Base-by-base conservation (phyloP, 1,139 yeast genomes). In the Diutina scorzettiae region DNA sequence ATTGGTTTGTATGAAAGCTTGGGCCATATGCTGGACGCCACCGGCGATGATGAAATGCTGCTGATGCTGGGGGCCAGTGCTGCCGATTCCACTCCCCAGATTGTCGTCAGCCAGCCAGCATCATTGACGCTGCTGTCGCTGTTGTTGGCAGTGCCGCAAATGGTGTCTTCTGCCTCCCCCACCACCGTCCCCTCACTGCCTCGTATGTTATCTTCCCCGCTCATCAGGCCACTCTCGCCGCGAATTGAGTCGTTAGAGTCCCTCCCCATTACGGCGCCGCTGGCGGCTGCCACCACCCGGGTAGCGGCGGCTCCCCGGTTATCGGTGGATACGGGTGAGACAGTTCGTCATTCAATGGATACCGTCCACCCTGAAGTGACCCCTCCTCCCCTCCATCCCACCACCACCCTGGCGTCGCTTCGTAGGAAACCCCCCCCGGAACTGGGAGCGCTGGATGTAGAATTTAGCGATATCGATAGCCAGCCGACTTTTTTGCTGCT, bases 221-320 rank as follows among this genome's bases (percentile, higher is more conserved):
- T 27, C 16, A 11, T 20, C 5, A 14, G 21, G n/a, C 24, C 14
- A 14, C 14, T 20, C n/a, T 14, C 18, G 24, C 14, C 12, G 37
- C 25, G n/a, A 27, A n/a, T 18, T 17, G 37, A 33, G 37, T 27
- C 21, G 37, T 20, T 33, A 2, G 11, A 4, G 34, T 9, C 27
- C 18, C 27, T 14, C 8, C 37, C 24, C 21, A 21, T 30, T 19
- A 19, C 18, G 33, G 33, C 18, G 21, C 33, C 33, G 33, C 33
- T 30, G 33, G 33, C 33, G 33, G 33, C 33, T 6, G 33, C 33
- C 33, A 30, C 33, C 21, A 17, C n/a, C 33, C 33, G 33, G 5
- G 33, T 18, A 12, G 33, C 33, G 9, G 33, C 33, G 18, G 33
- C 12, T 9, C 21, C 21, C 14, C 32, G n/a, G n/a, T n/a, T n/a